These are phyloP conservation scores for Didymella exigua DNA, from an alignment of 2,329 filamentous ascomycete genomes.

Conservation along the genomic window DNA sequence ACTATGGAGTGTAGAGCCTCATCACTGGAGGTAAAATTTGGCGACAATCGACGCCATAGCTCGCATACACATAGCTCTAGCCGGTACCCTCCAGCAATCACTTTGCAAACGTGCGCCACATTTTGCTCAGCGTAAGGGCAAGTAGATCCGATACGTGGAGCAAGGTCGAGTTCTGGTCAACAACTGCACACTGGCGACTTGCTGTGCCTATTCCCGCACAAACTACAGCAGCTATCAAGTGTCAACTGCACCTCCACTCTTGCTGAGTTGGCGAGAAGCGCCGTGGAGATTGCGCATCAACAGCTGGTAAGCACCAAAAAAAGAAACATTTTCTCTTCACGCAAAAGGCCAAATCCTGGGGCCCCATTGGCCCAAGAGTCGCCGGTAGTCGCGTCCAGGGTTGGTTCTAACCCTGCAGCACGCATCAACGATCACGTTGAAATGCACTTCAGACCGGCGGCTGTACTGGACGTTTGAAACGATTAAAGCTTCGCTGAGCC, in stretches of 20 bases:
- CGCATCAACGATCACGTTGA: slow-evolving; percentile 1
- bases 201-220: background rate
- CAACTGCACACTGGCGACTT: background rate
- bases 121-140: background rate
- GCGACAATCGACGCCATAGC: background rate
- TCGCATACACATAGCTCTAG: background rate
- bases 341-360: background rate
- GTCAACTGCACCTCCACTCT: background rate
- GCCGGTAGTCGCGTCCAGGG: background rate
- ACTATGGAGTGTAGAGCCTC: background rate
- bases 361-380: background rate
- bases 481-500: background rate
- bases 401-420: background rate
- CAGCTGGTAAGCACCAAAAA: background rate
- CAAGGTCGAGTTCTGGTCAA: background rate
- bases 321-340: slow-evolving; percentile 1
- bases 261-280: background rate
- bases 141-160: background rate
- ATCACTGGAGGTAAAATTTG: background rate
- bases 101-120: background rate
- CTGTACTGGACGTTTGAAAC: slow-evolving; percentile 8
- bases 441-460: background rate
- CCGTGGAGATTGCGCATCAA: background rate
- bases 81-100: no score
- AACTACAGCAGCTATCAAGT: background rate